Base-by-base conservation (phyloP, 108 stramenopile genomes). In the Parmales sp. region DNA sequence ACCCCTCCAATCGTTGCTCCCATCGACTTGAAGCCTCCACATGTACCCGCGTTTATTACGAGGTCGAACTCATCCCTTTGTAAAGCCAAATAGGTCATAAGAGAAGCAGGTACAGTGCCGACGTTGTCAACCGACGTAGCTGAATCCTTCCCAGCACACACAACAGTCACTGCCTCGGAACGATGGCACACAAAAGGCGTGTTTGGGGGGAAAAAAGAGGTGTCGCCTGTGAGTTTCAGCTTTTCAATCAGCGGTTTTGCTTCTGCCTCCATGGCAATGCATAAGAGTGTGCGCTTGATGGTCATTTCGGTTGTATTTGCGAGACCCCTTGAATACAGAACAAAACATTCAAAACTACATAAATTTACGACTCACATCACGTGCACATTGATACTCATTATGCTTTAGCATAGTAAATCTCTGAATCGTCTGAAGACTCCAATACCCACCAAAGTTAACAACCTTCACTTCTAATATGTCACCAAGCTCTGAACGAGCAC, bases 261-360 rank as follows among this genome's bases (percentile, higher is more conserved):
- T 69, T 97, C 96, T 29, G 87, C 91, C 72, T 94, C 92, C 95
- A 96, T 96, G 36, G 91, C 95, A 49, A 96, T 86, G 51, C 82
- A 82, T 37, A 96, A 77, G 37, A 93, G 26, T 11, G 41, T 43
- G 8, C 11, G 16, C 41, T 16, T 43, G 41, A n/a, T n/a, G n/a
- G n/a, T n/a, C n/a, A n/a, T n/a, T n/a, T n/a, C n/a, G n/a, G n/a
- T n/a, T n/a, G n/a, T n/a, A n/a, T n/a, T n/a, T n/a, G n/a, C n/a
- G n/a, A n/a, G n/a, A n/a, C n/a, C n/a, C n/a, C n/a, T n/a, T n/a
- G n/a, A n/a, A n/a, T n/a, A n/a, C n/a, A n/a, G n/a, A n/a, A n/a
- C n/a, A n/a, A n/a, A n/a, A n/a, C n/a, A n/a, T n/a, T n/a, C n/a
- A n/a, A n/a, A n/a, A n/a, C n/a, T n/a, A n/a, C n/a, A n/a, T n/a